Base-by-base conservation (phyloP, 139 green algal genomes). In the Zygnema circumcarinatum region DNA sequence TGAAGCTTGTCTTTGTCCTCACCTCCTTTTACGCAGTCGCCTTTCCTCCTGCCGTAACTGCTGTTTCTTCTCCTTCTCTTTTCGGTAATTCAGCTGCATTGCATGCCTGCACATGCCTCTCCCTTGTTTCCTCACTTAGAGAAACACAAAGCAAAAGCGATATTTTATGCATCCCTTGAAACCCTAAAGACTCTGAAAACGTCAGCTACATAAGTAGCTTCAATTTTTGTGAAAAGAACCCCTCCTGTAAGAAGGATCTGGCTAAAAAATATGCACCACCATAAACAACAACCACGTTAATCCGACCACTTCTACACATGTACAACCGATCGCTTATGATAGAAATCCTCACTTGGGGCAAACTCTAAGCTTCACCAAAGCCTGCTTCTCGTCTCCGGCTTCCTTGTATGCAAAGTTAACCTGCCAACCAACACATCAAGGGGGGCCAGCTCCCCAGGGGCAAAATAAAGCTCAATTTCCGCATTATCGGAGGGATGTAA, bases 391-490 rank as follows among this genome's bases (percentile, higher is more conserved):
- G 79, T 95, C 87, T 29, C 95, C 96, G 0, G 92, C 95, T 86
- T 98, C 96, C 39, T 84, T 62, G 88, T 98, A 98, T 0, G 67
- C 79, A 81, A 98, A 98, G 73, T 95, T 94, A 0, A 94, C 87
- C 89, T 92, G 84, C 82, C 21, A 29, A 2, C 25, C 38, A 80
- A 21, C 32, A 25, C 22, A 33, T 80, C 39, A 29, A 72, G 29
- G 56, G 29, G 56, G 25, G 56, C 29, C 29, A n/a, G n/a, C n/a
- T n/a, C n/a, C n/a, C n/a, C n/a, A n/a, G n/a, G n/a, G n/a, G n/a
- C n/a, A n/a, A n/a, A n/a, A n/a, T n/a, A n/a, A n/a, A n/a, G n/a
- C n/a, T n/a, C n/a, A n/a, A n/a, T n/a, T n/a, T n/a, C n/a, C n/a
- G n/a, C n/a, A n/a, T n/a, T n/a, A n/a, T n/a, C 56, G 29, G 56